These are phyloP conservation scores for Naganishia vaughanmartiniae DNA, from an alignment of 768 basidiomycete species.

Conservation along the genomic window DNA sequence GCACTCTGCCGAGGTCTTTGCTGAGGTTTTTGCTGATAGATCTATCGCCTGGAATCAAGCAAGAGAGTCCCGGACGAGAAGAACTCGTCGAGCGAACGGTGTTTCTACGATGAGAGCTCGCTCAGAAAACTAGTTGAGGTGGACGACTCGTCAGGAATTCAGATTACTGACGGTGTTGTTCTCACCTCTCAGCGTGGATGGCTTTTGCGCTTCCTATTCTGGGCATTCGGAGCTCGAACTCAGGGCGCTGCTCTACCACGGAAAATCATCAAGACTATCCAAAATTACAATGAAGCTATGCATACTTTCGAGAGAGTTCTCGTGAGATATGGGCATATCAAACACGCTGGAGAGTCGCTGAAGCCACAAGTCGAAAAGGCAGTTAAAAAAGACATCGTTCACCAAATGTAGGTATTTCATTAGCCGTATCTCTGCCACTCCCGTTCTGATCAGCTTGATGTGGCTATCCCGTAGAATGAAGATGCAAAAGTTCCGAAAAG, in stretches of 20 bases:
- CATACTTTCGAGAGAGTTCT: neutral
- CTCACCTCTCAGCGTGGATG: neutral
- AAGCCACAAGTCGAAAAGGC: neutral
- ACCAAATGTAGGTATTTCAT: constrained; percentile 1
- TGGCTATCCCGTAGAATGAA: too few relatives aligned
- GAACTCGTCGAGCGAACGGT: neutral
- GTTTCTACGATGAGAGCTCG: neutral
- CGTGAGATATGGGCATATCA: neutral
- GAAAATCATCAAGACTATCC: neutral
- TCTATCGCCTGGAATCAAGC: neutral
- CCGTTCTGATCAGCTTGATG: too few relatives aligned
- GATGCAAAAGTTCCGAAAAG: too few relatives aligned
- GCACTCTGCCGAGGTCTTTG: neutral
- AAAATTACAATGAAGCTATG: neutral
- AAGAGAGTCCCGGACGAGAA: neutral
- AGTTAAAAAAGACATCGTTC: neutral
- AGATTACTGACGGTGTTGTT: constrained; percentile 3
- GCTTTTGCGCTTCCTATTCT: neutral
- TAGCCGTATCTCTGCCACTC: too few relatives aligned
- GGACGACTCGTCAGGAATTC: too few relatives aligned
- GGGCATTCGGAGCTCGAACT: neutral
- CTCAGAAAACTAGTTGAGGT: neutral
- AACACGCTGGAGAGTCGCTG: neutral
- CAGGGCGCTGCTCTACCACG: neutral
- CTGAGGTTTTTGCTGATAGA: neutral